phyloP scores from a whole-genome alignment of 495 filamentous ascomycete genomes.

The Ascodesmis nigricans region DNA sequence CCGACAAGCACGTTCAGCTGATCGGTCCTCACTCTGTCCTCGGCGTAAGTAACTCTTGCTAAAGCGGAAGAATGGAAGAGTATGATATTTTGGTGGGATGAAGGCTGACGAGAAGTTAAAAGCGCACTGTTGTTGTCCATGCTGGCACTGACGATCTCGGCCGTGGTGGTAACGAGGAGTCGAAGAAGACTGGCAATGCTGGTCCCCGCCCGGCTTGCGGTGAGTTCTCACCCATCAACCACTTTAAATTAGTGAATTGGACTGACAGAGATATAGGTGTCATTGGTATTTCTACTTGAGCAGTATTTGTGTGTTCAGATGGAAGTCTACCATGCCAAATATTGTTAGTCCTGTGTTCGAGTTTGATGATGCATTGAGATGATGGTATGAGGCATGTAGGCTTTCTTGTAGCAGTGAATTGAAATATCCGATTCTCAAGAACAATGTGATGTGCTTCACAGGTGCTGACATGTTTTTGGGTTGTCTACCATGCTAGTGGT shows the following conservation, averaged over 20 bases:
- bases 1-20: slow-evolving; percentile 70
- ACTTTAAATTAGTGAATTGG: background rate
- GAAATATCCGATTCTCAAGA: too few relatives aligned
- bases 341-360: too few relatives aligned
- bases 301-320: too few relatives aligned
- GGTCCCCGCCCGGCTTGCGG: slow-evolving; percentile 83
- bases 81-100: slow-evolving; percentile 4
- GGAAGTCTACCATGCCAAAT: too few relatives aligned
- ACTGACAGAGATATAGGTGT: slow-evolving; percentile 34
- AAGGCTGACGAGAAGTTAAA: slow-evolving; percentile 10
- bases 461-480: too few relatives aligned
- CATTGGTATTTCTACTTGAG: slow-evolving; percentile 61
- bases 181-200: slow-evolving; percentile 93
- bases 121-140: slow-evolving; percentile 92
- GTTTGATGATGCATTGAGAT: too few relatives aligned
- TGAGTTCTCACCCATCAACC: slow-evolving; percentile 24
- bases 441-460: too few relatives aligned
- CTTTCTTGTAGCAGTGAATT: too few relatives aligned
- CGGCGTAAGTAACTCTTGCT: slow-evolving; percentile 41
- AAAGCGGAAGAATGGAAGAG: slow-evolving; percentile 1
- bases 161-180: slow-evolving; percentile 70
- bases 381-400: too few relatives aligned
- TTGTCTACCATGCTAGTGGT: too few relatives aligned
- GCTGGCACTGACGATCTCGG: slow-evolving; percentile 89
- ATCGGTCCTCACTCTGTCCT: slow-evolving; percentile 90